Base-by-base conservation (phyloP, 2,329 filamentous ascomycete species). In the Hymenoscyphus infarciens region DNA sequence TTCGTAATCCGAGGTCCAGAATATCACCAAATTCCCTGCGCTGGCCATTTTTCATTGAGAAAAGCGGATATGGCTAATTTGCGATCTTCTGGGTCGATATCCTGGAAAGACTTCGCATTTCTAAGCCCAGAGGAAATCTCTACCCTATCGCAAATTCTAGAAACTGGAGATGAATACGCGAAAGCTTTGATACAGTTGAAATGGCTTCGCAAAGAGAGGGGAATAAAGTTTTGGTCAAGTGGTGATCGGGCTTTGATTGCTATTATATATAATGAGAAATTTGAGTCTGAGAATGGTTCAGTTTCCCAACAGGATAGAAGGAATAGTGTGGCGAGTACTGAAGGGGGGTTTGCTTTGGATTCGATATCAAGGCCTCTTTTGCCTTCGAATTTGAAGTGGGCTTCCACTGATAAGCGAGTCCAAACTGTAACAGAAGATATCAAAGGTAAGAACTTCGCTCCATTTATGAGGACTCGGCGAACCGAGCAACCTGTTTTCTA, bases 41-140 rank as follows among this genome's bases (percentile, higher is more conserved):
- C 53, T 31, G 53, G 53, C 1, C 38, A 57, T 35, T 61, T 61
- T 25, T 33, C 55, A 31, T 22, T 54, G 33, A 57, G 60, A 5
- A 62, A 42, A 27, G 49, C 56, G 4, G 22, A 62, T 35, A 56
- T 57, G n/a, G 53, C 16, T 8, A 58, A 55, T 27, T 13, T 57
- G 2, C 11, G 38, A 8, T 42, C 39, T 42, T 62, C 60, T 19
- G 39, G 57, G 6, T 59, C 57, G 53, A 58, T 39, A 38, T 62
- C 35, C 15, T 62, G 55, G 60, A 62, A 62, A 29, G 60, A 62
- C 16, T 57, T 57, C 31, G 55, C 60, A 13, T 62, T 62, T 22
- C 29, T 62, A 25, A 25, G 22, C 5, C 35, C 31, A 25, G 53
- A 62, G 39, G 60, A 62, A n/a, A 35, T 58, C 8, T 27, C 45